These are phyloP conservation scores for Penicillium sp. DNA, from an alignment of 2,329 filamentous ascomycete species.

Conservation along the genomic window DNA sequence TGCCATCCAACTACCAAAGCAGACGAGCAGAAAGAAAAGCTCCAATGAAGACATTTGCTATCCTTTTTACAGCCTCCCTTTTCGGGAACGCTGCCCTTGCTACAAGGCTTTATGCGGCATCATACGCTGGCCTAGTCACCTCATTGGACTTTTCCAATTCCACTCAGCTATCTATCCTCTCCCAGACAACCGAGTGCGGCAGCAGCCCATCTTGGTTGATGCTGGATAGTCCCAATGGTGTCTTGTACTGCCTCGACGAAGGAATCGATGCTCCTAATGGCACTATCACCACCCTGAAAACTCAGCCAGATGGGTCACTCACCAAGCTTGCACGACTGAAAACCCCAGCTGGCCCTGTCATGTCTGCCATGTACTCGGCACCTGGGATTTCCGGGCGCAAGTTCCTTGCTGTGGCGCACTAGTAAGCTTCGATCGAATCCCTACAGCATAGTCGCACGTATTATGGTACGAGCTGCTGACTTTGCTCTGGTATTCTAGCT, in stretches of 20 bases:
- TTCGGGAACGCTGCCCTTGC: constrained; percentile 1
- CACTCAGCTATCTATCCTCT: constrained; percentile 8
- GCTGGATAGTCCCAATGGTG: constrained; percentile 11
- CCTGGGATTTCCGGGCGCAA: constrained; percentile 1
- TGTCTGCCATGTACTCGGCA: constrained; percentile 15
- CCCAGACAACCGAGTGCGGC: constrained; percentile 14
- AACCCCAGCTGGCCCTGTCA: constrained; percentile 17
- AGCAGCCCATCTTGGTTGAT: constrained; percentile 23
- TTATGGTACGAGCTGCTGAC: constrained; percentile 1
- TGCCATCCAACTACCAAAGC: constrained; percentile 1
- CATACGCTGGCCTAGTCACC: constrained; percentile 34
- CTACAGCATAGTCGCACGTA: neutral
- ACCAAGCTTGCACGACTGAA: constrained; percentile 9
- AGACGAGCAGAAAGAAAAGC: neutral
- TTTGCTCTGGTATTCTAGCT: neutral
- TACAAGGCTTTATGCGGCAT: constrained; percentile 32
- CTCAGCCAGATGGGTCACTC: constrained; percentile 15
- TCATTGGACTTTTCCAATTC: constrained; percentile 25
- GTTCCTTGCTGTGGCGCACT: constrained; percentile 23
- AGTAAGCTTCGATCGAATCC: constrained; percentile 8
- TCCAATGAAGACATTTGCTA: constrained; percentile 1
- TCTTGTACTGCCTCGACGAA: constrained; percentile 23
- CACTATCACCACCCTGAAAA: constrained; percentile 18
- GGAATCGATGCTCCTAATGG: constrained; percentile 16
- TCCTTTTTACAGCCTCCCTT: neutral